Conservation (phyloP, 2,329 filamentous ascomycete species). For the Xylaria sp. region DNA sequence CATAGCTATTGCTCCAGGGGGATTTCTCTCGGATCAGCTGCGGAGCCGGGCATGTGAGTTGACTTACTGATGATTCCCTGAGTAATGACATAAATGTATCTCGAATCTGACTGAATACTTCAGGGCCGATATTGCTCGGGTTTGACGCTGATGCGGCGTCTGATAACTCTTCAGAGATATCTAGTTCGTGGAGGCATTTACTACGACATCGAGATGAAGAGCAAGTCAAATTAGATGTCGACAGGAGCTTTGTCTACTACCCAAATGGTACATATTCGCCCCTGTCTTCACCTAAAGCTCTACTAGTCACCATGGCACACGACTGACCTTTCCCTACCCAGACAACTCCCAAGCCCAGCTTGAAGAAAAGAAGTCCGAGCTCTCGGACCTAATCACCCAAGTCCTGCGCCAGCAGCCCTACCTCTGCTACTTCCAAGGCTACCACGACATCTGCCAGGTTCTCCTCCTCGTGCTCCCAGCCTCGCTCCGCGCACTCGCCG, state of each 20-base stretch:
- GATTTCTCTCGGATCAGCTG: conserved; percentile 73
- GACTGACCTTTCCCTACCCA: conserved; percentile 48
- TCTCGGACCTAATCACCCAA: conserved; percentile 82
- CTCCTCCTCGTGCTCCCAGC: conserved; percentile 85
- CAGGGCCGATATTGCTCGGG: conserved; percentile 63
- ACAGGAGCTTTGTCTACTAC: conserved; percentile 98
- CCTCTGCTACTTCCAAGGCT: conserved; percentile 97
- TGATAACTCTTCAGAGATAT: conserved; percentile 38
- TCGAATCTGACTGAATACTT: conserved; percentile 16
- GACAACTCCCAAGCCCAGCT: conserved; percentile 77
- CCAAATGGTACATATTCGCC: conserved; percentile 71
- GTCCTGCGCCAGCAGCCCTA: conserved; percentile 84
- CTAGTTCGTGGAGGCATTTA: conserved; percentile 68
- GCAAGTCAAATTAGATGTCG: conserved; percentile 91
- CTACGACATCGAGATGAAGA: conserved; percentile 86
- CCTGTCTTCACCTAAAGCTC: conserved; percentile 4
- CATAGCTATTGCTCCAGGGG: conserved; percentile 72
- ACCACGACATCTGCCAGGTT: conserved; percentile 98
- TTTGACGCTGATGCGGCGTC: conserved; percentile 38
- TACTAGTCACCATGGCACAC: not conserved
- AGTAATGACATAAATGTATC: conserved; percentile 7
- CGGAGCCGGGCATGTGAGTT: conserved; percentile 82
- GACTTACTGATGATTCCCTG: conserved; percentile 22
- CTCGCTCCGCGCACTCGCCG: conserved; percentile 67
- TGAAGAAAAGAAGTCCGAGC: conserved; percentile 75